Evolutionary conservation across 495 filamentous ascomycete species (phyloP).

Genomic region (Aspergillus haitiensis): DNA sequence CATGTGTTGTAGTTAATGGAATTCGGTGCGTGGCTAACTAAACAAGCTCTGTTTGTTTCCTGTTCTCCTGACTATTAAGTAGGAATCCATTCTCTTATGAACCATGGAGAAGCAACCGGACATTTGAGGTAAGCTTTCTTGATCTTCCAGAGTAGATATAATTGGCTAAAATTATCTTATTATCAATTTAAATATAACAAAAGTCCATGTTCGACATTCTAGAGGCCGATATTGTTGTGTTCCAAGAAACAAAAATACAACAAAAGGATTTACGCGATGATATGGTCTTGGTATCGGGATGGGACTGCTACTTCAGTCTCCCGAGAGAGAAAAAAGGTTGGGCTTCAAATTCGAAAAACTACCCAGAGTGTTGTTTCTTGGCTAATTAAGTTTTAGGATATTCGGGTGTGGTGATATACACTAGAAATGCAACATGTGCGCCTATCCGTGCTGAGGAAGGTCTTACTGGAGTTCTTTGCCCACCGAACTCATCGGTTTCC

Average conservation of each 20-base stretch:
- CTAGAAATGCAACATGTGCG: slow-evolving; percentile 80
- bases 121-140: slow-evolving; percentile 62
- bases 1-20: slow-evolving; percentile 71
- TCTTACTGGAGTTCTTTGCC: slow-evolving; percentile 76
- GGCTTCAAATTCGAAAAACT: background rate
- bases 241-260: slow-evolving; percentile 97
- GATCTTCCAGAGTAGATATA: background rate
- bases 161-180: slow-evolving; percentile 1
- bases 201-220: slow-evolving; percentile 93
- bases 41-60: background rate
- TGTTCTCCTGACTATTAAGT: background rate
- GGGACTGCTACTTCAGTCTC: slow-evolving; percentile 95
- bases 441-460: slow-evolving; percentile 94
- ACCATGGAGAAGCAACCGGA: slow-evolving; percentile 85
- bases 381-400: slow-evolving; percentile 62
- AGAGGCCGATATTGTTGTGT: slow-evolving; percentile 88
- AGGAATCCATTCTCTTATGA: slow-evolving; percentile 94
- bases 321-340: slow-evolving; percentile 90
- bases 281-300: slow-evolving; percentile 93
- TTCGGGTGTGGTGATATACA: slow-evolving; percentile 94
- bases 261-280: slow-evolving; percentile 90
- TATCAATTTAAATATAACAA: background rate
- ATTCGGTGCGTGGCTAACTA: slow-evolving; percentile 62
- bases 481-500: slow-evolving; percentile 69
- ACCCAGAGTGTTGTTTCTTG: background rate